These are phyloP conservation scores for Paraphoma sp. DNA, from an alignment of 2,329 filamentous ascomycete genomes.

Conservation along the genomic window DNA sequence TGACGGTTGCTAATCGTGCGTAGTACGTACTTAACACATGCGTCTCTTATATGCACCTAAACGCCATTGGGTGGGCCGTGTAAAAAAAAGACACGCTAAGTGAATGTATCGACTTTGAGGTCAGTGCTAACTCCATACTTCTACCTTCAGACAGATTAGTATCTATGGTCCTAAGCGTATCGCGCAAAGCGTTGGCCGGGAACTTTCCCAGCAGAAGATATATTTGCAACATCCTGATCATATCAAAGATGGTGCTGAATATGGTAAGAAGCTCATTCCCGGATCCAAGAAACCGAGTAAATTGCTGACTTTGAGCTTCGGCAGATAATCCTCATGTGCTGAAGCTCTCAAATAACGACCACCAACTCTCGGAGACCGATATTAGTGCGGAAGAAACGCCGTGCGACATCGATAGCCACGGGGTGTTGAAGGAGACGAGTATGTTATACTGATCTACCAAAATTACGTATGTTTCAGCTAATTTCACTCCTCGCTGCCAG, in stretches of 20 bases:
- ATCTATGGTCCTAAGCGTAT: slow-evolving; percentile 22
- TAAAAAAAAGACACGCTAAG: too few relatives aligned
- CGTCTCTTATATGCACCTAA: too few relatives aligned
- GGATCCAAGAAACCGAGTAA: too few relatives aligned
- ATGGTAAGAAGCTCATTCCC: slow-evolving; percentile 2
- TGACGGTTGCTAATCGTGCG: too few relatives aligned
- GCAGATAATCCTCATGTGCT: slow-evolving; percentile 35
- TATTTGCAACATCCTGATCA: slow-evolving; percentile 34
- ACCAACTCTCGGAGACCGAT: neutral
- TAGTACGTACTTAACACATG: too few relatives aligned
- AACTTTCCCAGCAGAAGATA: slow-evolving; percentile 27
- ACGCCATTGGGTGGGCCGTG: too few relatives aligned
- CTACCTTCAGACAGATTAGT: slow-evolving; percentile 21
- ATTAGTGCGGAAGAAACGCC: slow-evolving; percentile 1
- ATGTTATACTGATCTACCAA: neutral
- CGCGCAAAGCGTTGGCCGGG: slow-evolving; percentile 18
- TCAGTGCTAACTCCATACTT: too few relatives aligned
- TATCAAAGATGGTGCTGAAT: slow-evolving; percentile 13
- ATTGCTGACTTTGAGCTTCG: neutral
- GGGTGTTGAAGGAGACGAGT: slow-evolving; percentile 18
- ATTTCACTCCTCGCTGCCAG: neutral
- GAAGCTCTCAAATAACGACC: slow-evolving; percentile 17
- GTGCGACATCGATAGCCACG: slow-evolving; percentile 1
- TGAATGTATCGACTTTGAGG: too few relatives aligned
- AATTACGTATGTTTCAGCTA: neutral